These are phyloP conservation scores for Moricandia arvensis DNA, from an alignment of 345 rosid genomes.

Conservation along the genomic window DNA sequence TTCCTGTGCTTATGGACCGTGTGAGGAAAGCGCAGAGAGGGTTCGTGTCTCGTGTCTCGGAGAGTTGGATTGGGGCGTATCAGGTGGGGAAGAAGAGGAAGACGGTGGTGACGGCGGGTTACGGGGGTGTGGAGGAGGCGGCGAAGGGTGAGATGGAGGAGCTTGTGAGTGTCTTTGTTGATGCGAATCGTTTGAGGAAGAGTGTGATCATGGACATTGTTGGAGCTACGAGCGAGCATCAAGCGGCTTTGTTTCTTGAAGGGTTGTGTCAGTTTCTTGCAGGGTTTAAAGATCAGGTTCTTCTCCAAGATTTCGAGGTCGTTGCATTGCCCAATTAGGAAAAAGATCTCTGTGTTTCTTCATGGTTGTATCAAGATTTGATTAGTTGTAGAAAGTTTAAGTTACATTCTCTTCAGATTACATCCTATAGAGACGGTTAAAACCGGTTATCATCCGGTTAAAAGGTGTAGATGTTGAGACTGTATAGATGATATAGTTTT, in stretches of 20 bases:
- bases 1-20: slow-evolving; percentile 56
- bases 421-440: background rate
- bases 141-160: slow-evolving; percentile 66
- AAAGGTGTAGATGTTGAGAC: background rate
- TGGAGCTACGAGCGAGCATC: slow-evolving; percentile 53
- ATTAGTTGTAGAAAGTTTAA: background rate
- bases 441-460: background rate
- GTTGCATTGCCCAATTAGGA: slow-evolving; percentile 31
- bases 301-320: slow-evolving; percentile 48
- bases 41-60: slow-evolving; percentile 49
- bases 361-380: background rate
- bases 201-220: slow-evolving; percentile 69
- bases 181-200: slow-evolving; percentile 68
- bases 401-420: background rate
- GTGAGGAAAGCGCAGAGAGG: slow-evolving; percentile 48
- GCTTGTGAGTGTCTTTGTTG: slow-evolving; percentile 57
- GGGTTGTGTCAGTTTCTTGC: slow-evolving; percentile 72
- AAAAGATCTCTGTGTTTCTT: background rate
- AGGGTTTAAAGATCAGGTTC: slow-evolving; percentile 59
- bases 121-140: slow-evolving; percentile 35
- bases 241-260: slow-evolving; percentile 83
- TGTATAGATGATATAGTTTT: background rate
- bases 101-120: slow-evolving; percentile 11
- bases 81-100: slow-evolving; percentile 26
- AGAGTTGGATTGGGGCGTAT: slow-evolving; percentile 42